Conservation (phyloP, 1,139 yeast species). For the Nakaseomyces nivariensis region DNA sequence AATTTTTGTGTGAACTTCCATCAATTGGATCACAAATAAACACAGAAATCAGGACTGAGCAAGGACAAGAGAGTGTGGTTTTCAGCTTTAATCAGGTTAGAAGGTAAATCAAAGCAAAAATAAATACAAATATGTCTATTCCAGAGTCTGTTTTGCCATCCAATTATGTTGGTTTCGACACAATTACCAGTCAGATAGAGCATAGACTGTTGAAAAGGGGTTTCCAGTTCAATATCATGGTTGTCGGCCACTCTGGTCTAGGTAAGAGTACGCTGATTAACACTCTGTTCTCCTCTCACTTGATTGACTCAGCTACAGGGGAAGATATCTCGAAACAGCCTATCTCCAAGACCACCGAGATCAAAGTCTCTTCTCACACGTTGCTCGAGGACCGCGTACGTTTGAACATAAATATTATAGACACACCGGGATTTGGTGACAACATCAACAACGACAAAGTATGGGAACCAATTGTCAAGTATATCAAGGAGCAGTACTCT, state of each 20-base stretch:
- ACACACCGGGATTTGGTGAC: constrained; percentile 97
- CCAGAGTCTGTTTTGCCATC: constrained; percentile 30
- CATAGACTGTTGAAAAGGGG: constrained; percentile 86
- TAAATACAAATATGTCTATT: not conserved
- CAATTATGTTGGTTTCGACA: constrained; percentile 85
- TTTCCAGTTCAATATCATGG: constrained; percentile 88
- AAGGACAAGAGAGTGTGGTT: too few relatives aligned
- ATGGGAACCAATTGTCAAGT: constrained; percentile 95
- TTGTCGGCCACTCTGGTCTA: constrained; percentile 88
- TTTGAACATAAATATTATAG: constrained; percentile 77
- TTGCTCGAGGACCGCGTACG: constrained; percentile 80
- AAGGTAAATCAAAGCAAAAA: too few relatives aligned
- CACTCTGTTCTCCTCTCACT: constrained; percentile 77
- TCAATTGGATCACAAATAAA: too few relatives aligned
- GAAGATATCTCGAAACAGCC: constrained; percentile 47
- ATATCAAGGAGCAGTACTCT: constrained; percentile 93
- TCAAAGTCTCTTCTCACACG: constrained; percentile 60
- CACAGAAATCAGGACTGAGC: too few relatives aligned
- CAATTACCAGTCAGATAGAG: constrained; percentile 92
- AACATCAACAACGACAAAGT: constrained; percentile 91
- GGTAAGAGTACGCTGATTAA: constrained; percentile 90
- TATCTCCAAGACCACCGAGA: constrained; percentile 79
- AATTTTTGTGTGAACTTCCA: too few relatives aligned
- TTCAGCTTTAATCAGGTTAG: too few relatives aligned
- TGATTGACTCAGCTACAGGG: constrained; percentile 59